Evolutionary conservation across 441 rosid genomes (phyloP).

Genomic region (Gossypium aridum): DNA sequence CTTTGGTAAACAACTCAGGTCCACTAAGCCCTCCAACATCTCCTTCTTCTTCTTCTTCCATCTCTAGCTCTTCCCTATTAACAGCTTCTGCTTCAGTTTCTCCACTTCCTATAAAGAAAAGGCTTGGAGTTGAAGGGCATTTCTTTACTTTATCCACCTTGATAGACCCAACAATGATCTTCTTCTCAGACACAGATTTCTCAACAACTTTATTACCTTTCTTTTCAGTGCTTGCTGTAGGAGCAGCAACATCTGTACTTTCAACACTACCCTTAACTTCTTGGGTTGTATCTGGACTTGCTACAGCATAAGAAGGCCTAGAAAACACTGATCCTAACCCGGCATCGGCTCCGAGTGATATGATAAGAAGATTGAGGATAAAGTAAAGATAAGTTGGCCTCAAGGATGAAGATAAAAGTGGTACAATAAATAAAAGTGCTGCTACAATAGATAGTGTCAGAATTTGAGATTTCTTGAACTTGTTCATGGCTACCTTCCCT

Average conservation of each 20-base stretch:
- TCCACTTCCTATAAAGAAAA: conserved; percentile 53
- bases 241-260: neutral
- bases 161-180: conserved; percentile 5
- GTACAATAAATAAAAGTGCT: conserved; percentile 42
- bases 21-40: conserved; percentile 29
- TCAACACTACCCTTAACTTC: neutral
- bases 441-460: conserved; percentile 31
- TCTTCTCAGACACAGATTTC: conserved; percentile 38
- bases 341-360: conserved; percentile 56
- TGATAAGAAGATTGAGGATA: conserved; percentile 49
- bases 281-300: conserved; percentile 10
- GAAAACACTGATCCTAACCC: conserved; percentile 51
- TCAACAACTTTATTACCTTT: conserved; percentile 22
- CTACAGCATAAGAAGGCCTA: conserved; percentile 23
- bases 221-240: conserved; percentile 9
- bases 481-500: conserved; percentile 21
- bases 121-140: conserved; percentile 50
- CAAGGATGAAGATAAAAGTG: conserved; percentile 40
- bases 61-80: conserved; percentile 6
- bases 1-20: conserved; percentile 53
- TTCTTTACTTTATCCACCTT: conserved; percentile 26
- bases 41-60: conserved; percentile 23
- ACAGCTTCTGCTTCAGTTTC: conserved; percentile 18
- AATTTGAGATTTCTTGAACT: conserved; percentile 39
- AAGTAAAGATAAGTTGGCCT: conserved; percentile 58